These are phyloP conservation scores for Planoprotostelium fungivorum DNA, from an alignment of 78 protist genomes.

Conservation along the genomic window DNA sequence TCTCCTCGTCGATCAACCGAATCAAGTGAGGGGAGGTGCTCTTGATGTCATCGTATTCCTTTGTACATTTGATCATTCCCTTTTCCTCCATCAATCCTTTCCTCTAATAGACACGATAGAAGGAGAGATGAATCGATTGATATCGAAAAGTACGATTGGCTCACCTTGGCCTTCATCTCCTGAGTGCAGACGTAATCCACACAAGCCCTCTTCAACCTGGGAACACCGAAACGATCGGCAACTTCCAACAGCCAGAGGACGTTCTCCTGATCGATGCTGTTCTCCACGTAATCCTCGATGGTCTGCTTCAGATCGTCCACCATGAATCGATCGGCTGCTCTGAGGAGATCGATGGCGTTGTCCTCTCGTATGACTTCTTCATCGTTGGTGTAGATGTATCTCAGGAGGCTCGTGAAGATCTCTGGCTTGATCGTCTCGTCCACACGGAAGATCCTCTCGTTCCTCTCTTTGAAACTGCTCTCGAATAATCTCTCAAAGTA, in stretches of 20 bases:
- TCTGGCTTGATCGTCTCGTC: constrained; percentile 24
- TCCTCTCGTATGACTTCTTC: constrained; percentile 30
- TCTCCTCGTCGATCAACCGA: no score
- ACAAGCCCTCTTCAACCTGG: constrained; percentile 40
- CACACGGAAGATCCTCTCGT: constrained; percentile 21
- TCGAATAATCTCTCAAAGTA: constrained; percentile 54
- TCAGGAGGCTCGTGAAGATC: constrained; percentile 23
- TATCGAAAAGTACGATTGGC: no score
- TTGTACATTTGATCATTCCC: no score
- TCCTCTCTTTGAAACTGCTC: constrained; percentile 43
- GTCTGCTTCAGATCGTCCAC: constrained; percentile 49
- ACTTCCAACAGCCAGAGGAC: constrained; percentile 38
- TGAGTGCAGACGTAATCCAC: constrained; percentile 21
- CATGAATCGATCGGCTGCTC: constrained; percentile 60
- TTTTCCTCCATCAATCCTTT: no score
- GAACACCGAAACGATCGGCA: constrained; percentile 27
- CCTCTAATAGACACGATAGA: no score
- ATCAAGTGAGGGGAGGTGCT: no score
- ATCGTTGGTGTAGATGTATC: constrained; percentile 41
- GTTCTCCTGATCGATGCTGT: constrained; percentile 30
- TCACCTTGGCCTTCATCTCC: no score
- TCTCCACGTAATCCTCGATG: constrained; percentile 39
- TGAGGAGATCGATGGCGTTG: constrained; percentile 40
- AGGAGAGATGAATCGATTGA: no score
- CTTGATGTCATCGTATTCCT: no score